Percentiles rank a stretch among this genome's conserved stretches.
phyloP scores from a whole-genome alignment of 805 yeast genomes.

The Cyberlindnera misumaiensis region DNA sequence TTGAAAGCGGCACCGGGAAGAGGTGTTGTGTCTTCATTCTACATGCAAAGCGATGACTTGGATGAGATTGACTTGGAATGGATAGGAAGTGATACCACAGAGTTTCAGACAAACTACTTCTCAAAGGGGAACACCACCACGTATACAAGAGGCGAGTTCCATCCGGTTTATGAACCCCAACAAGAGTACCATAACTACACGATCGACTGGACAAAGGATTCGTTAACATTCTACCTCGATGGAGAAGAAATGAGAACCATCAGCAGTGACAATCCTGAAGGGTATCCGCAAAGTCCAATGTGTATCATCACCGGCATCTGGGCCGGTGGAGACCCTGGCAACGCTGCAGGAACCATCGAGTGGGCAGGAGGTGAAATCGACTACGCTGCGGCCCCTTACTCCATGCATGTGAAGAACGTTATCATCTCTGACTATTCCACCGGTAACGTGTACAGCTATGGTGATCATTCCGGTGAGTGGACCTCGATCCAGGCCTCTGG shows the following conservation, averaged over 20 bases:
- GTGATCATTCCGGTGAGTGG: conserved; percentile 53
- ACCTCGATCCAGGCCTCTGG: conserved; percentile 47
- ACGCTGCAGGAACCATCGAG: conserved; percentile 60
- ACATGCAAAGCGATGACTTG: conserved; percentile 73
- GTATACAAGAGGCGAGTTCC: conserved; percentile 75
- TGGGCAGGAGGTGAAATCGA: conserved; percentile 82
- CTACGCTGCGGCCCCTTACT: conserved; percentile 58
- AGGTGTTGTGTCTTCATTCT: conserved; percentile 78
- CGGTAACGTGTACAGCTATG: conserved; percentile 51
- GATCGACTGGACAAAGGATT: conserved; percentile 72
- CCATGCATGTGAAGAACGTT: conserved; percentile 55
- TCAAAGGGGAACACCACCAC: conserved; percentile 74
- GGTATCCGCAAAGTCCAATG: conserved; percentile 94
- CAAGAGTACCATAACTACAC: conserved; percentile 67
- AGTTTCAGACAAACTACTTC: conserved; percentile 75
- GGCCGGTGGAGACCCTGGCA: conserved; percentile 76
- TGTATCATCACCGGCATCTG: conserved; percentile 59
- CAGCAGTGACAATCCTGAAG: conserved; percentile 44
- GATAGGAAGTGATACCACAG: conserved; percentile 71
- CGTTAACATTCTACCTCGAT: conserved; percentile 65
- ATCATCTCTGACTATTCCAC: conserved; percentile 64
- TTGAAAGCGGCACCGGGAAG: conserved; percentile 68
- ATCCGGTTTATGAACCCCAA: conserved; percentile 50
- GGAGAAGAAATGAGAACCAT: conserved; percentile 64
- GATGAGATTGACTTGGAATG: conserved; percentile 91